Evolutionary conservation across 2,329 filamentous ascomycete genomes (phyloP), one percentile per base, ranked within the genome.

Genomic region (Trichophyton mentagrophytes): DNA sequence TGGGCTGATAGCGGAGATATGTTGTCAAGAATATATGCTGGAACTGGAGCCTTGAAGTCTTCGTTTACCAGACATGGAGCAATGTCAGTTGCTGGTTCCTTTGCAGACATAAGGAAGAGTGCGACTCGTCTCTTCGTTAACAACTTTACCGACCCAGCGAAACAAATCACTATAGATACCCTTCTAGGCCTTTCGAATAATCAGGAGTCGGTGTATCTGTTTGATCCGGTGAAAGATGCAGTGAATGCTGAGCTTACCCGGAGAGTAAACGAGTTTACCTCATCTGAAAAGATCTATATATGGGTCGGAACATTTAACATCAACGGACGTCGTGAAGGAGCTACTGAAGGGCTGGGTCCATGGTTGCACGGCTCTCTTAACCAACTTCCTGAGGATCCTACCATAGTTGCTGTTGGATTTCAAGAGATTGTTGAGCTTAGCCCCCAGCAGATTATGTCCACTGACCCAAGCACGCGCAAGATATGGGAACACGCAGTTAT

Each of bases 361-460:
- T 99, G 93, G 93, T 77, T 99, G 3, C 90, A 88, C 69, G 75
- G 80, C 3, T 80, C 83, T 3, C 72, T 83, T 2, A 78, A 82
- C 57, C 67, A 73, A 17, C 76, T 79, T n/a, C 74, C 79, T 51
- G 76, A 81, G 55, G 84, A 88, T 63, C 91, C 93, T 4, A 88
- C 92, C 62, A 88, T 99, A 42, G 85, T 95, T 58, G 90, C 88
- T 6, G 86, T 96, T 15, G 93, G 90, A 0, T 97, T 99, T 68
- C 93, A 99, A 70, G 93, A 99, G 73, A 97, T 99, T 64, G 93
- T 99, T n/a, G 89, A 96, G 69, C 78, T 99, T 55, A 96, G 90
- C 67, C 93, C 95, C 15, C 92, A 97, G 71, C 93, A 99, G 69
- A 97, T 99, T 69, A 96, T 99, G 90, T 96, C 95, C 65, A 97